Evolutionary conservation across 2,329 filamentous ascomycete species (phyloP).

Genomic region (Truncatella angustata): DNA sequence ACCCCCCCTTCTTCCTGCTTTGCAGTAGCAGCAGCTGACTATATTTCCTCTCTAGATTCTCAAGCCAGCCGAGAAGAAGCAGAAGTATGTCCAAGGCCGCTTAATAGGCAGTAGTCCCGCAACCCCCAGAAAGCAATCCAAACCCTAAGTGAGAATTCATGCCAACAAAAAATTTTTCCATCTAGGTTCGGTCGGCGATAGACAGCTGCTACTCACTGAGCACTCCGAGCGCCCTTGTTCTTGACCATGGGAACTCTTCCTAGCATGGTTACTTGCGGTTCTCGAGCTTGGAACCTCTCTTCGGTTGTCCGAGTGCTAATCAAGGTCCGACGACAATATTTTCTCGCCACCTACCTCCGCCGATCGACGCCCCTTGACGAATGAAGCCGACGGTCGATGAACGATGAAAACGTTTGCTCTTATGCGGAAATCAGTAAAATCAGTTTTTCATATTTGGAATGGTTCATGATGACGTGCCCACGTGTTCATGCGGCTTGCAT

Average conservation of each 20-base stretch:
- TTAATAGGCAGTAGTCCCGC: conserved; percentile 69
- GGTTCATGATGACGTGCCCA: conserved; percentile 21
- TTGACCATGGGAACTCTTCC: conserved; percentile 19
- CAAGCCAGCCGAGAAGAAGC: conserved; percentile 99
- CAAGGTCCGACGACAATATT: conserved; percentile 12
- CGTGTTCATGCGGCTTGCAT: conserved; percentile 15
- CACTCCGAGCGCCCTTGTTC: conserved; percentile 18
- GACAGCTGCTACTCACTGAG: conserved; percentile 26
- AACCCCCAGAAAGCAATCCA: conserved; percentile 67
- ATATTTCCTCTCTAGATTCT: conserved; percentile 66
- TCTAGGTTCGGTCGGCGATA: conserved; percentile 97
- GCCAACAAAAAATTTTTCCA: conserved; percentile 67
- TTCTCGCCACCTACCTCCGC: conserved; percentile 1
- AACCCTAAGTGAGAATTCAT: conserved; percentile 68
- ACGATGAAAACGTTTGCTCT: conserved; percentile 29
- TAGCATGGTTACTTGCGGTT: conserved; percentile 16
- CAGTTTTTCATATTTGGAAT: conserved; percentile 33
- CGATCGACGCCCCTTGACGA: conserved; percentile 12
- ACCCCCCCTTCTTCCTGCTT: background rate
- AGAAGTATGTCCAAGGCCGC: conserved; percentile 92
- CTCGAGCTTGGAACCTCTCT: conserved; percentile 12
- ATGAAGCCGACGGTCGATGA: conserved; percentile 22
- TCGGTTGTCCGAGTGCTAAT: conserved; percentile 23
- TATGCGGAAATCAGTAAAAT: conserved; percentile 36
- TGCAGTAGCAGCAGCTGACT: background rate